Evolutionary conservation across 192 early-diverging fungal genomes (phyloP), one percentile per base, ranked within the genome.

Genomic region (Coemansia sp.): DNA sequence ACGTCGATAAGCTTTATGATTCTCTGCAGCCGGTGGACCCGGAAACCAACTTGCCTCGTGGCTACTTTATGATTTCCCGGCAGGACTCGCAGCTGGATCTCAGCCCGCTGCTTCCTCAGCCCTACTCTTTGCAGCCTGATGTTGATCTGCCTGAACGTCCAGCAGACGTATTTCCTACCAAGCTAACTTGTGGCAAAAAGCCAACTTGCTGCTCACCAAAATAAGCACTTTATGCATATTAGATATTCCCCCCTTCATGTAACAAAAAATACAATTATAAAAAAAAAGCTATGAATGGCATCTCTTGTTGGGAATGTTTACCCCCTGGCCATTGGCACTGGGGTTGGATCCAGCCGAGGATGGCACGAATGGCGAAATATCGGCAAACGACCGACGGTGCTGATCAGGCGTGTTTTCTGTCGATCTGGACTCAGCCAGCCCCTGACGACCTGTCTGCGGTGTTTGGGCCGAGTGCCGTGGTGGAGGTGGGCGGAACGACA

Each of bases 21-120:
- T 83, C 93, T 12, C 72, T 97, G 79, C 81, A 85, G 54, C 91
- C 88, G 0, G 69, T 89, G 6, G 95, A 97, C 61, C 72, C 52
- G 6, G 92, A 88, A 42, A 97, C 95, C 0, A 84, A 84, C 1
- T 65, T 81, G 9, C 82, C 91, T 0, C 78, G 95, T 20, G 95
- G 95, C 5, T 97, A 96, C 66, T 93, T 94, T 65, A 60, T 98
- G 51, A 70, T 98, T 11, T 59, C 68, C 8, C 68, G 64, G 23
- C 35, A 39, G 18, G 64, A 63, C 42, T 30, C 65, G 15, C 55
- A 39, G 15, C 41, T 53, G 20, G 64, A 64, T 51, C 56, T 20
- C 30, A 33, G 31, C 6, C 39, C 53, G n/a, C n/a, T 52, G 7
- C 40, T 42, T 31, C 23, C 9, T n/a, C 39, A 46, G 5, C 6